Base-by-base conservation (phyloP, 1,139 yeast genomes). In the Taphrina populina region DNA sequence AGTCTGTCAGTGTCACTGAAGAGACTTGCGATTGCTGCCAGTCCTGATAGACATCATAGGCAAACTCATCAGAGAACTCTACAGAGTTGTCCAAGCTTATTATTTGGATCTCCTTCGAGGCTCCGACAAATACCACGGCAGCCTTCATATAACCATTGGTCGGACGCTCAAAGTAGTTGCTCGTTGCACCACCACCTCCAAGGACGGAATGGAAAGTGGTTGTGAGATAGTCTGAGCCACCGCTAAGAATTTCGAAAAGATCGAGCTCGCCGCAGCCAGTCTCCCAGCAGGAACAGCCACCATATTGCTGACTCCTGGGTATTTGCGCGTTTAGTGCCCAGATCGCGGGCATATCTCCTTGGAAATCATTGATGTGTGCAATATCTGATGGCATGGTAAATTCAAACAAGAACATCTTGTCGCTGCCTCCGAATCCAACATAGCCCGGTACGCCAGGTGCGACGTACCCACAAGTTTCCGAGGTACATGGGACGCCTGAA, bases 221-320 rank as follows among this genome's bases (percentile, higher is more conserved):
- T 66, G 86, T 84, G 70, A 90, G 75, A 68, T 82, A 81, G 67
- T 75, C 72, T 62, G 87, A 82, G 63, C 95, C 95, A 32, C 86
- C 65, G 62, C 74, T 71, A 68, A 87, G 78, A 64, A 87, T 79
- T 76, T 92, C 98, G 66, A 90, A 90, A 61, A 88, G 75, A 70
- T 92, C 98, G 64, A 90, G 77, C 75, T 92, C 98, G 71, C 97
- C 97, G 73, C 98, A 92, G 52, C 97, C 97, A 36, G 95, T 79
- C 63, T 81, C 70, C 98, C 98, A 92, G 77, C 97, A 92, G 10
- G 75, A 72, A 58, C 82, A 72, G 58, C 75, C 76, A 68, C 94
- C 94, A 68, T 90, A 92, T 74, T 92, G 96, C 60, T 85, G 71
- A 57, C 96, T 90, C 74, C 97, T 82, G 67, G 97, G 96, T 65